Percentiles rank a stretch among this genome's conserved stretches.
These are phyloP conservation scores for Corylus heterophylla DNA, from an alignment of 306 rosid species.

Conservation along the genomic window DNA sequence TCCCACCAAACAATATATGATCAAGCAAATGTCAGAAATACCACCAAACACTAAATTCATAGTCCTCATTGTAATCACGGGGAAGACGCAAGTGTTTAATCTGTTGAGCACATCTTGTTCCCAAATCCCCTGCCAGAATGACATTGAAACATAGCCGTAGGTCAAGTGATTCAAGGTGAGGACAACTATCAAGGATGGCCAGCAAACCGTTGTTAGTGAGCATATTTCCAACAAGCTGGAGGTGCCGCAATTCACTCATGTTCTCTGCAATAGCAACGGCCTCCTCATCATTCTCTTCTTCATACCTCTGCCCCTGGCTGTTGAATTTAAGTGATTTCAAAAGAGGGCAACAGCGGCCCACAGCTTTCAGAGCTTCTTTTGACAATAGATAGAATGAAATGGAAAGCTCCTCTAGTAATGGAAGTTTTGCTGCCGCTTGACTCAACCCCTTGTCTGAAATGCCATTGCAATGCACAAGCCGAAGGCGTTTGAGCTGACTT, in stretches of 20 bases:
- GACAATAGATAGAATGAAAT: slow-evolving; percentile 34
- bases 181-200: slow-evolving; percentile 66
- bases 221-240: slow-evolving; percentile 59
- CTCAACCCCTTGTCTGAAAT: slow-evolving; percentile 48
- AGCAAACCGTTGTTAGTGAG: slow-evolving; percentile 55
- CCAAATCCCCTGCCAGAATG: slow-evolving; percentile 38
- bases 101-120: slow-evolving; percentile 40
- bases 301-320: background rate
- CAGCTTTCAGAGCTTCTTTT: slow-evolving; percentile 34
- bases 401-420: slow-evolving; percentile 65
- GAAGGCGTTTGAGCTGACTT: slow-evolving; percentile 40
- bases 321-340: slow-evolving; percentile 51
- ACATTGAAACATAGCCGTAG: slow-evolving; percentile 54
- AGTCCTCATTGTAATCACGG: slow-evolving; percentile 36
- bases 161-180: slow-evolving; percentile 67
- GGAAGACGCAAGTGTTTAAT: slow-evolving; percentile 51
- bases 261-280: slow-evolving; percentile 53
- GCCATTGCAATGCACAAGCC: slow-evolving; percentile 38
- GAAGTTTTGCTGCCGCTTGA: slow-evolving; percentile 43
- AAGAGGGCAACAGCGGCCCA: slow-evolving; percentile 58
- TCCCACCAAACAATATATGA: too few species aligned
- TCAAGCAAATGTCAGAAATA: too few species aligned
- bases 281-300: slow-evolving; percentile 31
- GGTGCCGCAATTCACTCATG: slow-evolving; percentile 55
- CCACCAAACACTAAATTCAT: slow-evolving; percentile 17